These are phyloP conservation scores for Magnolia kwangsiensis DNA, from an alignment of 164 flowering plant species.

Conservation along the genomic window DNA sequence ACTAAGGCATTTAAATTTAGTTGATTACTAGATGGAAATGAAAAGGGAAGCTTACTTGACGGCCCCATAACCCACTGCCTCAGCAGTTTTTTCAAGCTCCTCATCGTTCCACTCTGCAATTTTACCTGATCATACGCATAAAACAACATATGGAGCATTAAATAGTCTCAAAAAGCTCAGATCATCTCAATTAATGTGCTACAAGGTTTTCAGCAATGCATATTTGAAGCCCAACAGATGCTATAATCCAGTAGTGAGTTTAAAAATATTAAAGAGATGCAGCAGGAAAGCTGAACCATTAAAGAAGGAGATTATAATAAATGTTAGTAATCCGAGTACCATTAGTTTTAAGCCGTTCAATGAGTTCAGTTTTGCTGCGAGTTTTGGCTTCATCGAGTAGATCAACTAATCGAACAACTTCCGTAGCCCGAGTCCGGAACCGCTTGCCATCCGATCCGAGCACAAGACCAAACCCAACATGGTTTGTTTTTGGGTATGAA, in stretches of 20 bases:
- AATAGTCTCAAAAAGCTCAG: neutral
- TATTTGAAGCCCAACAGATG: too few species aligned
- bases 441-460: conserved; percentile 97
- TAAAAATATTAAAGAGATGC: neutral
- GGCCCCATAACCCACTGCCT: conserved; percentile 97
- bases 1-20: neutral
- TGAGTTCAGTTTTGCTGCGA: conserved; percentile 73
- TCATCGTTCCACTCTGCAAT: conserved; percentile 70
- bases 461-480: conserved; percentile 98
- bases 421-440: conserved; percentile 74
- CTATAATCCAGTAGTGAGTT: neutral
- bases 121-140: conserved; percentile 47
- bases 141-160: conserved; percentile 1
- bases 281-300: neutral
- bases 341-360: conserved; percentile 41
- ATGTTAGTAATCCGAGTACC: neutral
- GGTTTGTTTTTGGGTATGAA: conserved; percentile 64
- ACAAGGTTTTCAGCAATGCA: too few species aligned
- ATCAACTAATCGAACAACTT: conserved; percentile 87
- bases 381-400: conserved; percentile 93
- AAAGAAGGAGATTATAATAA: neutral
- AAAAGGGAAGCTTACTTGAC: conserved; percentile 65
- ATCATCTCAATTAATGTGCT: too few species aligned
- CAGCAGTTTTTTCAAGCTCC: conserved; percentile 84
- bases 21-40: neutral